Conservation (phyloP, 805 yeast genomes). For the Wickerhamiella australiensis region DNA sequence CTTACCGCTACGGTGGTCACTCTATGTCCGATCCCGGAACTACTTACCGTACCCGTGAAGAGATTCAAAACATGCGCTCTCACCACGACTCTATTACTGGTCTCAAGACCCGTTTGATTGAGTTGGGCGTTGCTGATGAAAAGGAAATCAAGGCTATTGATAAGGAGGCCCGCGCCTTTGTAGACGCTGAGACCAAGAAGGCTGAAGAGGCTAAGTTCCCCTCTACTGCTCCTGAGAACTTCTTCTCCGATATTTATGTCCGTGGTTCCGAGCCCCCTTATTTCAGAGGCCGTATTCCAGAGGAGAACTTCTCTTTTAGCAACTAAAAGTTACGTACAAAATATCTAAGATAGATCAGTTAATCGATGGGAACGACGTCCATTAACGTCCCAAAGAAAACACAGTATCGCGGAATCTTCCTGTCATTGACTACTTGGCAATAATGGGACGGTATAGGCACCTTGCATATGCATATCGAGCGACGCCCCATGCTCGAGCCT, state of each 20-base stretch:
- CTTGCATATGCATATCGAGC: no score
- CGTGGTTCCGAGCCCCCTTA: constrained; percentile 87
- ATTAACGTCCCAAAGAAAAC: no score
- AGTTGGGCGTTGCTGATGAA: constrained; percentile 77
- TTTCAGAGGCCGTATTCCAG: constrained; percentile 92
- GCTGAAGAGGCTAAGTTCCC: constrained; percentile 94
- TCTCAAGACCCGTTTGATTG: constrained; percentile 74
- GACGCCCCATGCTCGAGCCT: no score
- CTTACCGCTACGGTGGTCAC: constrained; percentile 99
- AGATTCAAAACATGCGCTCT: constrained; percentile 98
- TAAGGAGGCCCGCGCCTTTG: constrained; percentile 91
- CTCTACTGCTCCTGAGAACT: constrained; percentile 84
- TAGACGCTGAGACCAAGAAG: constrained; percentile 84
- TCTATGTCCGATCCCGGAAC: constrained; percentile 99
- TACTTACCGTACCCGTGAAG: constrained; percentile 99
- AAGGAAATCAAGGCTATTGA: constrained; percentile 89
- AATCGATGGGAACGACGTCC: no score
- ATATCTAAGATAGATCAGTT: constrained; percentile 15
- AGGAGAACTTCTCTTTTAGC: constrained; percentile 64
- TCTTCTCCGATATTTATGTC: constrained; percentile 93
- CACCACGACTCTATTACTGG: constrained; percentile 97
- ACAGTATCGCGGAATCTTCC: no score
- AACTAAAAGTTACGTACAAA: constrained; percentile 5
- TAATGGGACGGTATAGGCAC: no score
- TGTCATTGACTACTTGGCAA: no score